Conservation (phyloP, 257 asterid species). For the Ajuga chamaepitys region DNA sequence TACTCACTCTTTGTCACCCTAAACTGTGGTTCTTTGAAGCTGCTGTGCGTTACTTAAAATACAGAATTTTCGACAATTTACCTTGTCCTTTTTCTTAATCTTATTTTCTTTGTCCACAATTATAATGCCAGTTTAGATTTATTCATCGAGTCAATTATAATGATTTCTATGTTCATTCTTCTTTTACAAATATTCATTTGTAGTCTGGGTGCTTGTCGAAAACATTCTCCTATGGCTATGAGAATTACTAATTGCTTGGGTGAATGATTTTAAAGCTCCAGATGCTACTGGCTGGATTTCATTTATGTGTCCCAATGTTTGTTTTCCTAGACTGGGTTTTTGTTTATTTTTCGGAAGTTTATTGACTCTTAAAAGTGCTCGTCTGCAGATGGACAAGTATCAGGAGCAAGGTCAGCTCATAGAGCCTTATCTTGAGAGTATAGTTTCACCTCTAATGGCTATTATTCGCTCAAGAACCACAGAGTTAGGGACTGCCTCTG, state of each 20-base stretch:
- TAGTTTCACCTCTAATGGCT: slow-evolving; percentile 79
- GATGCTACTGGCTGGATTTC: not conserved
- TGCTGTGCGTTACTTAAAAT: not conserved
- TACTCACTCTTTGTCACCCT: not conserved
- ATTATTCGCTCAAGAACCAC: slow-evolving; percentile 69
- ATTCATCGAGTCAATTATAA: not conserved
- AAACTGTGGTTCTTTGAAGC: not conserved
- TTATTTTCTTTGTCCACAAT: not conserved
- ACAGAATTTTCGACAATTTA: not conserved
- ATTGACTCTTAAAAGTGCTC: slow-evolving; percentile 14
- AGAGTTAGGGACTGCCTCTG: slow-evolving; percentile 52
- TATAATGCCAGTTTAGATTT: not conserved
- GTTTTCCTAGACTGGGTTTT: slow-evolving; percentile 1
- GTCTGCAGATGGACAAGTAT: slow-evolving; percentile 84
- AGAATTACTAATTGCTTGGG: not conserved
- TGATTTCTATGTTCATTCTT: not conserved
- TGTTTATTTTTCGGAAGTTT: not conserved
- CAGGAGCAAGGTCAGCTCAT: slow-evolving; percentile 94
- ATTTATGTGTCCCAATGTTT: not conserved
- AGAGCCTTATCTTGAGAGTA: slow-evolving; percentile 92
- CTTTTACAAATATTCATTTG: not conserved
- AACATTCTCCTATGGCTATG: slow-evolving; percentile 1
- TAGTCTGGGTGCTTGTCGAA: slow-evolving; percentile 1
- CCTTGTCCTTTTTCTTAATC: not conserved
- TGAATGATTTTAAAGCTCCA: not conserved